Conservation (phyloP, 768 basidiomycete species). For the Russula vinacea region DNA sequence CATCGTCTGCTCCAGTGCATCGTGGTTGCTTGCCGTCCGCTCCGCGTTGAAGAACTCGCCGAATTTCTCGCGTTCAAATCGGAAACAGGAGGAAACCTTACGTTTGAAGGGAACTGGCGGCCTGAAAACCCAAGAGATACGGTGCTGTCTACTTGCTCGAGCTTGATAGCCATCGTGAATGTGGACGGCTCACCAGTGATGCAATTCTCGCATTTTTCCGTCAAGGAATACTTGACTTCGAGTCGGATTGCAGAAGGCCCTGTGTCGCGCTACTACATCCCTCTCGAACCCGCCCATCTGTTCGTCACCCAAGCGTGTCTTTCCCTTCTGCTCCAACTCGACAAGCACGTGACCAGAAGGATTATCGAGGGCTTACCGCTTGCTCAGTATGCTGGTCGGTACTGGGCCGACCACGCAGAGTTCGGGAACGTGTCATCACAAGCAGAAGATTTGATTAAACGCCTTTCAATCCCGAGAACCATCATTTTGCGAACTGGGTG, state of each 20-base stretch:
- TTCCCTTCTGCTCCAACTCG: not conserved
- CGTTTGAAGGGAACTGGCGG: not conserved
- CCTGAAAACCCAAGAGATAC: not conserved
- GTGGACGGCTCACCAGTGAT: not conserved
- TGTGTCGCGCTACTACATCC: not conserved
- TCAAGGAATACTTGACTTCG: not conserved
- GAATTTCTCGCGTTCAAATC: not conserved
- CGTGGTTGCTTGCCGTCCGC: not conserved
- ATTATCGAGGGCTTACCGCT: not conserved
- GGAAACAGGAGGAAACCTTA: not conserved
- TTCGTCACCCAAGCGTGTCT: not conserved
- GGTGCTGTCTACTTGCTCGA: not conserved
- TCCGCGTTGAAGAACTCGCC: not conserved
- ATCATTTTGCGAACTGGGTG: no score
- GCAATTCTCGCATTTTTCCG: no score
- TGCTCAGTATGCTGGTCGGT: constrained; percentile 4
- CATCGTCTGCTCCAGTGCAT: not conserved
- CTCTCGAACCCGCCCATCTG: not conserved
- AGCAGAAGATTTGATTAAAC: no score
- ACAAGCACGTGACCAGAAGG: not conserved
- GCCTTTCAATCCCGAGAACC: no score
- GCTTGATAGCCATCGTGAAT: not conserved
- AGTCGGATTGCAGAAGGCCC: not conserved
- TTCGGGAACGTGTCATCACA: not conserved
- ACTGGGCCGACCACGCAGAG: not conserved